Conservation (phyloP, 305 asterid genomes). For the Ruellia speciosa region DNA sequence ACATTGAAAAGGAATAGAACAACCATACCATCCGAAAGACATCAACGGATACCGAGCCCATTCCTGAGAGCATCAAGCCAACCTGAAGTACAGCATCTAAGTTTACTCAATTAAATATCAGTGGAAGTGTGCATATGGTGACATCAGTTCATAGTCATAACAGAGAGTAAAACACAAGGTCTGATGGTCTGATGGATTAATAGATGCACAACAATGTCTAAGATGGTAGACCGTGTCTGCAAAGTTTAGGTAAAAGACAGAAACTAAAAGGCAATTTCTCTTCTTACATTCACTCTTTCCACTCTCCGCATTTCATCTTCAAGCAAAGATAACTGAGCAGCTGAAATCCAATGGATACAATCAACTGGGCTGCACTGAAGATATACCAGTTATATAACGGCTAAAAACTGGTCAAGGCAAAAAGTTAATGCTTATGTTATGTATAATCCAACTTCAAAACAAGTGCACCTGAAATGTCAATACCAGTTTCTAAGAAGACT, state of each 20-base stretch:
- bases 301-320: slow-evolving; percentile 98
- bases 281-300: slow-evolving; percentile 89
- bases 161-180: too few species aligned
- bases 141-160: too few species aligned
- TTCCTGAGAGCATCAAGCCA: slow-evolving; percentile 90
- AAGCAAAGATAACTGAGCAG: slow-evolving; percentile 84
- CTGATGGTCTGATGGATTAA: not conserved
- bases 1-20: not conserved
- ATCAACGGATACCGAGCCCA: slow-evolving; percentile 73
- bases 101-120: not conserved
- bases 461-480: too few species aligned
- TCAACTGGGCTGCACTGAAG: slow-evolving; percentile 85
- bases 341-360: slow-evolving; percentile 94
- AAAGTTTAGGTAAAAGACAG: not conserved
- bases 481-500: too few species aligned
- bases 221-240: not conserved
- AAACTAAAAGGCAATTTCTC: not conserved
- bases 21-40: slow-evolving; percentile 76
- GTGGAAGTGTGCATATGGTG: too few species aligned
- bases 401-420: not conserved
- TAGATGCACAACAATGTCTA: not conserved
- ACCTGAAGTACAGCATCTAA: slow-evolving; percentile 44
- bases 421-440: not conserved
- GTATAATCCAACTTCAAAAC: too few species aligned
- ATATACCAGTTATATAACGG: slow-evolving; percentile 18